Conservation (phyloP, 2,329 filamentous ascomycete genomes). For the Diplocarpon mali region DNA sequence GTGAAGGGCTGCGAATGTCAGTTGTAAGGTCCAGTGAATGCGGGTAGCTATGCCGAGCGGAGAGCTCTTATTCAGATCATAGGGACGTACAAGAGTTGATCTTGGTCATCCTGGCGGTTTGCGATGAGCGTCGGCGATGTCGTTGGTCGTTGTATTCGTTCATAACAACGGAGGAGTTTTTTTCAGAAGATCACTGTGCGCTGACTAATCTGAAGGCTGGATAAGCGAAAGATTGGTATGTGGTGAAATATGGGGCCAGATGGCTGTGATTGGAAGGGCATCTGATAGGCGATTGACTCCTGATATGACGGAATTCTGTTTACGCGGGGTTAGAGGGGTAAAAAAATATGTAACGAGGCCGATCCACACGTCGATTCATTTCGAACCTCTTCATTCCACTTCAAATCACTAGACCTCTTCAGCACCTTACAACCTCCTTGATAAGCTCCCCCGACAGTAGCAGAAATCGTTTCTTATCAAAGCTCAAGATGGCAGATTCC, state of each 20-base stretch:
- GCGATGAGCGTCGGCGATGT: conserved; percentile 19
- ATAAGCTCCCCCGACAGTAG: too few relatives aligned
- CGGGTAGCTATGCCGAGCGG: neutral
- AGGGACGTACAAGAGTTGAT: conserved; percentile 45
- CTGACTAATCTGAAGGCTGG: neutral
- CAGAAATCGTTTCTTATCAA: neutral
- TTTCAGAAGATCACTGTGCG: neutral
- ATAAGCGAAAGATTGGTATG: neutral
- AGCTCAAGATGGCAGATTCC: conserved; percentile 18
- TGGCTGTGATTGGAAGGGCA: too few relatives aligned
- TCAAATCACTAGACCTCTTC: too few relatives aligned
- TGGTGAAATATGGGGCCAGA: neutral
- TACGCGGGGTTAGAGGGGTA: too few relatives aligned
- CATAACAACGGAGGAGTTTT: neutral
- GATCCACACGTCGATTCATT: too few relatives aligned
- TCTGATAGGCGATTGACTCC: neutral
- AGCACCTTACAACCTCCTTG: neutral
- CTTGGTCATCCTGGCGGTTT: conserved; percentile 55
- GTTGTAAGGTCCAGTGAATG: neutral
- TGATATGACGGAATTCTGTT: too few relatives aligned
- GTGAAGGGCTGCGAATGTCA: conserved; percentile 41
- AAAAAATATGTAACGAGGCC: too few relatives aligned
- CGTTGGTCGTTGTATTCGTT: conserved; percentile 11
- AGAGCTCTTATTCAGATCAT: neutral
- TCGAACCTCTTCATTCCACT: too few relatives aligned